Evolutionary conservation across 352 stramenopile species (phyloP).

Genomic region (Phytopythium aichiense): DNA sequence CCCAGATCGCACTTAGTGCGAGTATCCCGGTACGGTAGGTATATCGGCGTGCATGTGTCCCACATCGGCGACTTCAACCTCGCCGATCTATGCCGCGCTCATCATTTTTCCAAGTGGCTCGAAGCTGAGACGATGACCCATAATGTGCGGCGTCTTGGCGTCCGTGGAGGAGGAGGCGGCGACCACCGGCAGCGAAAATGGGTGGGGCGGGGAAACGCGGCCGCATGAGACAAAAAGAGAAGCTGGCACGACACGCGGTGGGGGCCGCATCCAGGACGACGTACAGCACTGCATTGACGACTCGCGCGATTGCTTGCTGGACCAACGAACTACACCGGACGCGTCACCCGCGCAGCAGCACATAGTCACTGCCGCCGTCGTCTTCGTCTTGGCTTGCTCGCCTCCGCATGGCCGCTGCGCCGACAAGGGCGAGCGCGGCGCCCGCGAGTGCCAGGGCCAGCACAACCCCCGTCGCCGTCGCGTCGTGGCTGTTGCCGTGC

Average conservation of each 20-base stretch:
- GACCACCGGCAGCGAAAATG: no score
- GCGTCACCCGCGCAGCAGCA: neutral
- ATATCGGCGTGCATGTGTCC: neutral
- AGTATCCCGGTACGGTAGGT: neutral
- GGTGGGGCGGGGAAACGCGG: no score
- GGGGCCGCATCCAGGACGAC: no score
- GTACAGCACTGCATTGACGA: no score
- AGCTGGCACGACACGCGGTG: no score
- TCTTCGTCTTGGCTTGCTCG: neutral
- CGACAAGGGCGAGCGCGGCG: neutral
- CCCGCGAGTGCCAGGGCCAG: neutral
- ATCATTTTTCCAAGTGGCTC: neutral
- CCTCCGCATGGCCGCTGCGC: neutral
- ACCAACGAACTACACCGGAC: no score
- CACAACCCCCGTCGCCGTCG: neutral
- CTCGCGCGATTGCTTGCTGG: no score
- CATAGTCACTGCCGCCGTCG: neutral
- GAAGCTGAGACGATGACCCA: neutral
- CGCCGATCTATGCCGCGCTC: neutral
- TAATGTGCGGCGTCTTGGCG: no score
- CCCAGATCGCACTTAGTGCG: slow-evolving; percentile 1
- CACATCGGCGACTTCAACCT: slow-evolving; percentile 1
- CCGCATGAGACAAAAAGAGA: no score
- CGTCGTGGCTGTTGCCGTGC: neutral
- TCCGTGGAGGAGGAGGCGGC: no score